Evolutionary conservation across 139 green algal genomes (phyloP).

Genomic region (Chlamydomonas schloesseri): DNA sequence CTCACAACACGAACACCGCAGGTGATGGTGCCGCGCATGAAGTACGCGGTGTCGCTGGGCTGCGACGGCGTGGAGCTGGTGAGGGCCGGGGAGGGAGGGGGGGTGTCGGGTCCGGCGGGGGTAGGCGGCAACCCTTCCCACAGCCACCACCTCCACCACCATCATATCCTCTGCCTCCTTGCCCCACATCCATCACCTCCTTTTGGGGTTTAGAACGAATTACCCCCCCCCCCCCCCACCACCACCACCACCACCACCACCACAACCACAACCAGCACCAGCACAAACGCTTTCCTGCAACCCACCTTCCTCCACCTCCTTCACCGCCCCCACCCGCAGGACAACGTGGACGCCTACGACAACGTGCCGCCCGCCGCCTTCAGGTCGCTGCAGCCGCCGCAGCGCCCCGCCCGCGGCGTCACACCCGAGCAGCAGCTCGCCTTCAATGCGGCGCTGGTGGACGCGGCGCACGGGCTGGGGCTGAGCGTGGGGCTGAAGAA

Average conservation of each 20-base stretch:
- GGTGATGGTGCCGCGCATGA: conserved; percentile 23
- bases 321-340: conserved; percentile 7
- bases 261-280: no score
- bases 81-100: neutral
- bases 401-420: neutral
- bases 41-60: neutral
- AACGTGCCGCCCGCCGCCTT: conserved; percentile 8
- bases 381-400: neutral
- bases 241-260: no score
- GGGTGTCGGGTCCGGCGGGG: no score
- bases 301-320: no score
- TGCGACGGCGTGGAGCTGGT: conserved; percentile 42
- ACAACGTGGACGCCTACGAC: conserved; percentile 45
- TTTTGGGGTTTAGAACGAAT: no score
- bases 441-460: conserved; percentile 15
- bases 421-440: conserved; percentile 2
- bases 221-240: no score
- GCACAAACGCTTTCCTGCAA: no score
- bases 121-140: no score
- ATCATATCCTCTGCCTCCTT: no score
- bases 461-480: conserved; percentile 23
- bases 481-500: conserved; percentile 37
- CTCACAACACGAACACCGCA: no score
- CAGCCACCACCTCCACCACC: no score
- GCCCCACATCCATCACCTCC: no score